Evolutionary conservation across 1,284 basidiomycete species (phyloP).

Genomic region (Anthracocystis setariae): DNA sequence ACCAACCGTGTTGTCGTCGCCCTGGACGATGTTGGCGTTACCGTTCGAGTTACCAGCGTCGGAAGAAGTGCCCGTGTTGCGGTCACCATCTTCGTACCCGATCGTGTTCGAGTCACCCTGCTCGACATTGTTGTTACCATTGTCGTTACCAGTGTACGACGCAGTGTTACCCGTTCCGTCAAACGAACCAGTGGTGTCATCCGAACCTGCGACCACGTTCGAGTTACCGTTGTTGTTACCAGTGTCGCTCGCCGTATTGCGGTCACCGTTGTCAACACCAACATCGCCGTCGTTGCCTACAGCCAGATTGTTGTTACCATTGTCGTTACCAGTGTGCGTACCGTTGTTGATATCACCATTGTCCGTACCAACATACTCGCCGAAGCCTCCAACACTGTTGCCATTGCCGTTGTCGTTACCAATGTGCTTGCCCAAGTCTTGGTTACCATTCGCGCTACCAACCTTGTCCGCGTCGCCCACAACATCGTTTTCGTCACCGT

Average conservation of each 20-base stretch:
- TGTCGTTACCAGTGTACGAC: slow-evolving; percentile 11
- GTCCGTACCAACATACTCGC: background rate
- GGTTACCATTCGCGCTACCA: too few species aligned
- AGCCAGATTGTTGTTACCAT: slow-evolving; percentile 8
- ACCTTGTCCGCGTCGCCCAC: too few species aligned
- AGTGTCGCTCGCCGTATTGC: slow-evolving; percentile 7
- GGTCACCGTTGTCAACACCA: slow-evolving; percentile 13
- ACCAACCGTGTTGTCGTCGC: background rate
- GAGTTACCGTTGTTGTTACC: slow-evolving; percentile 14
- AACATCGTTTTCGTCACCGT: too few species aligned
- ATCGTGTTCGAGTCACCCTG: slow-evolving; percentile 1
- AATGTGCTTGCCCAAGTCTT: too few species aligned
- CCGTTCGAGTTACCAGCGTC: background rate
- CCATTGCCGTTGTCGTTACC: background rate
- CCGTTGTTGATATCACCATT: slow-evolving; percentile 4
- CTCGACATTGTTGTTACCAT: slow-evolving; percentile 13
- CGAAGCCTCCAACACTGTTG: background rate
- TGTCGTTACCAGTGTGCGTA: slow-evolving; percentile 12
- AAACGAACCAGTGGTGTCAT: slow-evolving; percentile 5
- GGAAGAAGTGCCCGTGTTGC: background rate
- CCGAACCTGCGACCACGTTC: slow-evolving; percentile 1
- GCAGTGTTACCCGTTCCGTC: slow-evolving; percentile 12
- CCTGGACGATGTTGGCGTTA: background rate
- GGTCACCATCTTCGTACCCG: background rate
- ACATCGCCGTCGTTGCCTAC: background rate